Conservation (phyloP, 2,329 filamentous ascomycete species). For the Sarocladium oryzae region DNA sequence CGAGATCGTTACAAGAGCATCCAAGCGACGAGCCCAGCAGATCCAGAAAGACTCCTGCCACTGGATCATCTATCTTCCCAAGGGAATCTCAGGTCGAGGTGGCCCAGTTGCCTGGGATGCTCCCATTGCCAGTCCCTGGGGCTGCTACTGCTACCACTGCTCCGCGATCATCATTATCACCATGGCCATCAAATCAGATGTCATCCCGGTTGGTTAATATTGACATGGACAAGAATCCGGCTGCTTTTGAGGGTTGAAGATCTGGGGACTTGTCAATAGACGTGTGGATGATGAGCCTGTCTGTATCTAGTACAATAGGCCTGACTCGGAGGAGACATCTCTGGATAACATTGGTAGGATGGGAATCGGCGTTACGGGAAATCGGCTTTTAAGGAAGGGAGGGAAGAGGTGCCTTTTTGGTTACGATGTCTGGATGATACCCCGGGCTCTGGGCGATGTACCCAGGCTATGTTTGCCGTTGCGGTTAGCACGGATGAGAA, state of each 20-base stretch:
- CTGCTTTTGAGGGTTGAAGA: neutral
- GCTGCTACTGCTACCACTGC: neutral
- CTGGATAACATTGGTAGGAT: no score
- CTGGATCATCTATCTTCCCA: neutral
- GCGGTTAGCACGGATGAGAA: no score
- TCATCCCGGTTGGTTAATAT: neutral
- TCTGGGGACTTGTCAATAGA: no score
- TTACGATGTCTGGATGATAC: conserved; percentile 7
- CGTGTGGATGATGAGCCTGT: neutral
- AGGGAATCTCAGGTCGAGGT: neutral
- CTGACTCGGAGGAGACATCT: no score
- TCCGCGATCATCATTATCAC: neutral
- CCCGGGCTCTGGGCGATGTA: no score
- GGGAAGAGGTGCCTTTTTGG: neutral
- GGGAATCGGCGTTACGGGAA: conserved; percentile 3
- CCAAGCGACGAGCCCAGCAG: neutral
- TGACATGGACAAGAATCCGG: neutral
- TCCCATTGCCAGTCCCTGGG: neutral
- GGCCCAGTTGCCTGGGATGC: no score
- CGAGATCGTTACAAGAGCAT: neutral
- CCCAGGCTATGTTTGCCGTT: no score
- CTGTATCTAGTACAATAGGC: no score
- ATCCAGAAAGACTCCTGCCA: neutral
- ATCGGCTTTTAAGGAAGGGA: neutral
- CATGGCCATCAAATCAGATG: neutral